These are phyloP conservation scores for Alternaria ethzedia DNA, from an alignment of 2,329 filamentous ascomycete species.

Conservation along the genomic window DNA sequence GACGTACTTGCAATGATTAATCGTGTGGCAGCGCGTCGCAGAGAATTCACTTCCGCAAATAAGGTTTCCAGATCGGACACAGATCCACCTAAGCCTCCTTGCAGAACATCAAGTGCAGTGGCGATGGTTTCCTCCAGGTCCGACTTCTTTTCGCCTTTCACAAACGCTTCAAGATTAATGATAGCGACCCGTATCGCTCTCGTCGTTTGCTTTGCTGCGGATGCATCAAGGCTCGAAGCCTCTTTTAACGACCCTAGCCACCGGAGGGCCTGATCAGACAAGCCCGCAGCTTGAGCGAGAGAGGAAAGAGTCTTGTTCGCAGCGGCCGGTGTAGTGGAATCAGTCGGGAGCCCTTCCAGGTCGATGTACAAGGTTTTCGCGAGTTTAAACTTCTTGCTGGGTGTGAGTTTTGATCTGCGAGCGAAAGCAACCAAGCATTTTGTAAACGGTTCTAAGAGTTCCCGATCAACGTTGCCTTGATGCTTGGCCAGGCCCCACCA, in stretches of 20 bases:
- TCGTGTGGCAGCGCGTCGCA: constrained; percentile 41
- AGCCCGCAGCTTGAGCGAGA: constrained; percentile 43
- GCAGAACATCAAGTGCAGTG: constrained; percentile 34
- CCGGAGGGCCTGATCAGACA: constrained; percentile 42
- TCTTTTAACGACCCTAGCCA: constrained; percentile 34
- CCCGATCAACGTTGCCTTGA: constrained; percentile 65
- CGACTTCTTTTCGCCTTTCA: constrained; percentile 24
- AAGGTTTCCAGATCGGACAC: constrained; percentile 43
- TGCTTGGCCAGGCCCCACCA: constrained; percentile 72
- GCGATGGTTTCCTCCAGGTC: constrained; percentile 25
- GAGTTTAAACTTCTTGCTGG: constrained; percentile 50
- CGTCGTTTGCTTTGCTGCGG: constrained; percentile 33
- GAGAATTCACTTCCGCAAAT: constrained; percentile 43
- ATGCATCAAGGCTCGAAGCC: constrained; percentile 15
- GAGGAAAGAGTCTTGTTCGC: constrained; percentile 34
- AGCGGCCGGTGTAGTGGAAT: neutral
- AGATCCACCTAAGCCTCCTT: constrained; percentile 40
- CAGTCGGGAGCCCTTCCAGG: constrained; percentile 16
- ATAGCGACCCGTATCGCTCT: constrained; percentile 37
- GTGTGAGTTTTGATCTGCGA: constrained; percentile 55
- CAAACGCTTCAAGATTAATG: constrained; percentile 36
- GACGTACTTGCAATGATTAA: constrained; percentile 24
- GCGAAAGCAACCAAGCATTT: constrained; percentile 68
- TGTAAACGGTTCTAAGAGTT: constrained; percentile 69
- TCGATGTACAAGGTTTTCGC: constrained; percentile 39